Base-by-base conservation (phyloP, 2,329 filamentous ascomycete species). In the Fusarium sp. region DNA sequence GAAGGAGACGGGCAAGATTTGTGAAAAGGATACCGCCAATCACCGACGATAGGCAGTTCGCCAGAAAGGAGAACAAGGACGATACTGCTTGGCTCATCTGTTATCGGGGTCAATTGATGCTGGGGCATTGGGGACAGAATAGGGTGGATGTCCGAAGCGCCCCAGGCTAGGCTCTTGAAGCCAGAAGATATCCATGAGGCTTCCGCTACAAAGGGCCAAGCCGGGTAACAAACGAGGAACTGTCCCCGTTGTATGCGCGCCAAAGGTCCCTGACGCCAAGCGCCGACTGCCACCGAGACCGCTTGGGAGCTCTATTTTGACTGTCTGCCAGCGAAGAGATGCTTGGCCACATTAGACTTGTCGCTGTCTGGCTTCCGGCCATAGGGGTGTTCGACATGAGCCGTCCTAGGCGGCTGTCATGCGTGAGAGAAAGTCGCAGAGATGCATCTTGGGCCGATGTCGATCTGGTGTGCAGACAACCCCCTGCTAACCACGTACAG, bases 1-100 rank as follows among this genome's bases (percentile, higher is more conserved):
- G 86, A 78, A 70, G 44, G 24, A 47, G 24, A 35, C 26, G 31
- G 47, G n/a, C 42, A 41, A 55, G 44, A 41, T n/a, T 38, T 50
- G 26, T 26, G 22, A 36, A 31, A 31, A 66, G 22, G 26, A 56
- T 31, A 26, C 57, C 14, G 39, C 41, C 35, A 69, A 51, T 28
- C 26, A 24, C 30, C 44, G 54, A 24, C 39, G 20, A 42, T 38
- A 60, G 41, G 30, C 33, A 57, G 36, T 38, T 70, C 36, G 26
- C 30, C 26, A 41, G 33, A 58, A 16, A 58, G 61, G 51, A 59
- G 59, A 53, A 24, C 22, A 54, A n/a, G 26, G 28, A 35, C 35
- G 44, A 55, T 38, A 22, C 41, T 50, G 59, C 51, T 38, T 41
- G 41, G 38, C 30, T 48, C 47, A 62, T 51, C 41, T 56, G 45